Conservation (phyloP, 2,329 filamentous ascomycete species). For the Neocatenulostroma microsporum region DNA sequence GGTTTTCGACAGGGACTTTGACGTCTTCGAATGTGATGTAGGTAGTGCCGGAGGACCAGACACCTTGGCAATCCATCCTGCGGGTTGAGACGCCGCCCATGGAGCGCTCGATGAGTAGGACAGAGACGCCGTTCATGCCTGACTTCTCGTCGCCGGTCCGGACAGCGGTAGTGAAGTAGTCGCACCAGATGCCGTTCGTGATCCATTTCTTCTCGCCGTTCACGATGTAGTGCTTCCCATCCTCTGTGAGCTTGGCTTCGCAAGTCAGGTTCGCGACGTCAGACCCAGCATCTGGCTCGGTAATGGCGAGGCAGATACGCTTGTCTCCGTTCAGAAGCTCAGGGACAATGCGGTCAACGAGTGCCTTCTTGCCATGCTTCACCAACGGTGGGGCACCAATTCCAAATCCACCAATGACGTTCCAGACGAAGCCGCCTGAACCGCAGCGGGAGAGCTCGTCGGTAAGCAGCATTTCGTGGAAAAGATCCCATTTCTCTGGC, state of each 20-base stretch:
- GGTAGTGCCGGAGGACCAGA: slow-evolving; percentile 59
- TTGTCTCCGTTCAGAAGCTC: slow-evolving; percentile 60
- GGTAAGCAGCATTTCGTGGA: slow-evolving; percentile 85
- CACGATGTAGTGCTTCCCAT: slow-evolving; percentile 63
- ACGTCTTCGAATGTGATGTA: slow-evolving; percentile 72
- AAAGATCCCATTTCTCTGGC: slow-evolving; percentile 90
- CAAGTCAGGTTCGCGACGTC: slow-evolving; percentile 74
- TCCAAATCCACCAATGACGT: slow-evolving; percentile 63
- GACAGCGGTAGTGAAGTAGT: slow-evolving; percentile 64
- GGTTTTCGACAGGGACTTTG: slow-evolving; percentile 59
- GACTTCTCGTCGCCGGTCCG: slow-evolving; percentile 66
- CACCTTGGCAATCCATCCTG: slow-evolving; percentile 58
- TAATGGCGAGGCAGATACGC: slow-evolving; percentile 68
- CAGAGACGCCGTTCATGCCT: slow-evolving; percentile 87
- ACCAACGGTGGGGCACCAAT: slow-evolving; percentile 65
- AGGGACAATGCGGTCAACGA: slow-evolving; percentile 61
- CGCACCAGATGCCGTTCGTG: slow-evolving; percentile 63
- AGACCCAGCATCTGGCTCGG: slow-evolving; percentile 64
- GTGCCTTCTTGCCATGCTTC: slow-evolving; percentile 55
- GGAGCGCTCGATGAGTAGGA: slow-evolving; percentile 84
- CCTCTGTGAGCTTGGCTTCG: slow-evolving; percentile 65
- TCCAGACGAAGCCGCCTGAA: slow-evolving; percentile 54
- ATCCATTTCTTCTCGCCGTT: slow-evolving; percentile 79
- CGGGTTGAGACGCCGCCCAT: slow-evolving; percentile 67
- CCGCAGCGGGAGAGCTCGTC: slow-evolving; percentile 65